These are phyloP conservation scores for Jatropha curcas DNA, from an alignment of 345 rosid species.

Conservation along the genomic window DNA sequence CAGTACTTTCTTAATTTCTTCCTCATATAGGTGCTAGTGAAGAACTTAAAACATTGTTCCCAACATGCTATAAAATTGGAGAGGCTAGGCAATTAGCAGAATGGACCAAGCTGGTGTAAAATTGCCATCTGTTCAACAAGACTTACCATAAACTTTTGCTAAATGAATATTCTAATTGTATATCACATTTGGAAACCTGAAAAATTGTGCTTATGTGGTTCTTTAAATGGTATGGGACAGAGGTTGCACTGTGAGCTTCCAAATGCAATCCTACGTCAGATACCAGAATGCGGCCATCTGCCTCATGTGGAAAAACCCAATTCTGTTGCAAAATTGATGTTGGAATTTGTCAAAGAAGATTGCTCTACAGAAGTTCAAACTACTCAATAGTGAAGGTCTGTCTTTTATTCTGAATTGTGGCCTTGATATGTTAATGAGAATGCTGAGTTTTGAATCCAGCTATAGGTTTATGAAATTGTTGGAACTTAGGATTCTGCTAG, in stretches of 20 bases:
- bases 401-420: background rate
- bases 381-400: slow-evolving; percentile 20
- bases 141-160: background rate
- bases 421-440: no score
- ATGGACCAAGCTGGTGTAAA: background rate
- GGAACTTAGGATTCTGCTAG: background rate
- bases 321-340: slow-evolving; percentile 53
- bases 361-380: slow-evolving; percentile 31
- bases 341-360: slow-evolving; percentile 56
- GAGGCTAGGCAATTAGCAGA: no score
- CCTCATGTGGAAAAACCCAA: slow-evolving; percentile 85
- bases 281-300: slow-evolving; percentile 85
- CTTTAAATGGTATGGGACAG: slow-evolving; percentile 37
- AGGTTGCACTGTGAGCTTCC: slow-evolving; percentile 68
- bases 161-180: background rate
- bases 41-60: no score
- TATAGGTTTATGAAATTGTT: background rate
- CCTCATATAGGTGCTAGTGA: background rate
- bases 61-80: no score
- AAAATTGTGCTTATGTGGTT: background rate
- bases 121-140: background rate
- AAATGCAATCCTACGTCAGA: slow-evolving; percentile 58
- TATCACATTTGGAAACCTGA: background rate
- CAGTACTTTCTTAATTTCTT: slow-evolving; percentile 24
- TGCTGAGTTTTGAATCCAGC: background rate